Evolutionary conservation across 371 early-diverging fungal genomes (phyloP), one percentile per base, ranked within the genome.

Genomic region (Rhizopus delemar): DNA sequence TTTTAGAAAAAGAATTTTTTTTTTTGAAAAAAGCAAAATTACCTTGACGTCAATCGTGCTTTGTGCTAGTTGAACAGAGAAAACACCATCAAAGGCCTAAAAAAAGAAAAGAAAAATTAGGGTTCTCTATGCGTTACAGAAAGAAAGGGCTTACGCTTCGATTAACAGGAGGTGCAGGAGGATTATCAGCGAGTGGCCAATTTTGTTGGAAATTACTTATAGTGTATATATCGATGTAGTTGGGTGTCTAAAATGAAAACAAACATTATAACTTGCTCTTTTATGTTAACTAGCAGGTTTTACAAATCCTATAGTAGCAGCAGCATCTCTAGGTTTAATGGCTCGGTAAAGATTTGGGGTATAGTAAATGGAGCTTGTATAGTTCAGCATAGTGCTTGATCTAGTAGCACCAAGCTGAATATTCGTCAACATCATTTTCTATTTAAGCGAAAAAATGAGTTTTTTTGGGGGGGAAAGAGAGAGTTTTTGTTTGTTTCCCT

Each of bases 261-360:
- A 22, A 2, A 22, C 22, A 22, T 22, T 22, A 22, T 22, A 22
- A 22, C 22, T 22, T 22, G 22, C 22, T 22, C 2, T 22, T 22
- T 22, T 22, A 22, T 22, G 22, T 22, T 22, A 22, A 22, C 2
- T 22, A 33, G 0, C 22, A 22, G 0, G 22, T 22, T 66, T 63
- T 62, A 72, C 78, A 38, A 77, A 51, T 13, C 78, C 78, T 33
- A 77, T 11, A 15, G 73, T 33, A 7, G 78, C 63, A 1, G 46
- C 53, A 48, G 55, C 51, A 50, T 70, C 69, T 33, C 39, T n/a
- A 3, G 70, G 70, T 46, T 50, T 51, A 15, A 77, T 74, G 4
- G 74, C 75, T 22, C 67, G 46, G 41, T 77, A 77, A 4, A 54
- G 57, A 6, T 45, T 45, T 1, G 65, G 71, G 1, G 53, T 49